Evolutionary conservation across 257 asterid species (phyloP), one percentile per base, ranked within the genome.

Genomic region (Leptodermis oblonga): DNA sequence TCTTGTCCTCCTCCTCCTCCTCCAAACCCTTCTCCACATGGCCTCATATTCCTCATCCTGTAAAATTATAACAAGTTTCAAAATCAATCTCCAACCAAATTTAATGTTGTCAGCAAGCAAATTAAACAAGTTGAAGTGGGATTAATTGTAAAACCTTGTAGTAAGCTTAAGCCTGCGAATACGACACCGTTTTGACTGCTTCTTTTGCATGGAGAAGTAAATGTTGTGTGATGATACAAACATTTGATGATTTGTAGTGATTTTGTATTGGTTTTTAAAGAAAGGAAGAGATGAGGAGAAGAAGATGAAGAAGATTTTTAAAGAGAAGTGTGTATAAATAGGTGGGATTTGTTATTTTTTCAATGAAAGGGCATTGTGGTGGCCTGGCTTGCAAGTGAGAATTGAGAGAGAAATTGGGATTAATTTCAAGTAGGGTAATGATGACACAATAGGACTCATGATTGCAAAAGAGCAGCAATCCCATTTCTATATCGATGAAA

Each of bases 341-440:
- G 84, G 74, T 76, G 78, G 62, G 72, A 63, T 49, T 68, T 69
- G 76, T 76, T 37, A 70, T 70, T 73, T 70, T 73, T 80, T 73
- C 79, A 69, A 73, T 76, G 75, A 53, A 74, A 49, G 65, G 65
- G 69, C 82, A 67, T n/a, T 65, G 82, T 81, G 74, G 73, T 64
- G 63, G 5, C 62, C 34, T 68, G 51, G 74, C 14, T 59, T 67
- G 69, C 23, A 23, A 53, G n/a, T 39, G 13, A 43, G 51, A 12
- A 5, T 61, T 70, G 39, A 34, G 67, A 12, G 7, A 31, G 56
- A 36, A 30, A 55, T 52, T 30, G 25, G 60, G 62, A 74, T 69
- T 70, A 71, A 62, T 75, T 82, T 83, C 88, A 76, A 80, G 80
- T 43, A 67, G 61, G 70, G 89, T 63, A 78, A 87, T 87, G 91